Evolutionary conservation across 2,329 filamentous ascomycete species (phyloP).

Genomic region (Penicillium vulpinum): DNA sequence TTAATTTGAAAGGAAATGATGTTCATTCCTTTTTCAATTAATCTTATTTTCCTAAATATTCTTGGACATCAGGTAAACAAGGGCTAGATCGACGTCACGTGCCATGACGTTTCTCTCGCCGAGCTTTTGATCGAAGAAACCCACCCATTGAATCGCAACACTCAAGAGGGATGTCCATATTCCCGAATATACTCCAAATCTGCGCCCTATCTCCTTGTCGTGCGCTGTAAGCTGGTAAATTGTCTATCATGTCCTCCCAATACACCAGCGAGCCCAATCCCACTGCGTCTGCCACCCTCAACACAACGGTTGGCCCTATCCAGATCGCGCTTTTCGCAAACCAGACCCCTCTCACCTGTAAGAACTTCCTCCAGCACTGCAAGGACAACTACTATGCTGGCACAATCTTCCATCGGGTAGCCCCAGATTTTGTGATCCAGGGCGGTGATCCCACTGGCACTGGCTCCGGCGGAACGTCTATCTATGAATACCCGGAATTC

Average conservation of each 20-base stretch:
- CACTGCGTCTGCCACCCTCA: constrained; percentile 85
- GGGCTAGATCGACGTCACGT: constrained; percentile 14
- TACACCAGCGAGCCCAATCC: constrained; percentile 96
- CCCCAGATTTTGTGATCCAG: constrained; percentile 89
- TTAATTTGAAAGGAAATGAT: neutral
- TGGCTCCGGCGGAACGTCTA: constrained; percentile 86
- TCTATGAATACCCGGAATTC: constrained; percentile 70
- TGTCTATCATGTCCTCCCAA: constrained; percentile 71
- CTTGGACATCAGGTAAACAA: neutral
- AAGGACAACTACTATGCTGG: constrained; percentile 93
- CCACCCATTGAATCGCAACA: neutral
- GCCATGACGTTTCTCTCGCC: constrained; percentile 23
- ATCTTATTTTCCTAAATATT: neutral
- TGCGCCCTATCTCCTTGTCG: neutral
- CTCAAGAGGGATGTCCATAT: neutral
- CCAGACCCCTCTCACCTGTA: constrained; percentile 84
- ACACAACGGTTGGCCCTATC: constrained; percentile 87
- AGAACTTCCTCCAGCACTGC: constrained; percentile 94
- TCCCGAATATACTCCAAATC: neutral
- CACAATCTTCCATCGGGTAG: constrained; percentile 90
- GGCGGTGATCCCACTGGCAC: constrained; percentile 94
- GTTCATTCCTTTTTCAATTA: neutral
- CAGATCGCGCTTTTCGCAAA: constrained; percentile 92
- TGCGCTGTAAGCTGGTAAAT: neutral
- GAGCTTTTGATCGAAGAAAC: constrained; percentile 15